Conservation (phyloP, 495 filamentous ascomycete genomes). For the Penicillium longicatenatum region DNA sequence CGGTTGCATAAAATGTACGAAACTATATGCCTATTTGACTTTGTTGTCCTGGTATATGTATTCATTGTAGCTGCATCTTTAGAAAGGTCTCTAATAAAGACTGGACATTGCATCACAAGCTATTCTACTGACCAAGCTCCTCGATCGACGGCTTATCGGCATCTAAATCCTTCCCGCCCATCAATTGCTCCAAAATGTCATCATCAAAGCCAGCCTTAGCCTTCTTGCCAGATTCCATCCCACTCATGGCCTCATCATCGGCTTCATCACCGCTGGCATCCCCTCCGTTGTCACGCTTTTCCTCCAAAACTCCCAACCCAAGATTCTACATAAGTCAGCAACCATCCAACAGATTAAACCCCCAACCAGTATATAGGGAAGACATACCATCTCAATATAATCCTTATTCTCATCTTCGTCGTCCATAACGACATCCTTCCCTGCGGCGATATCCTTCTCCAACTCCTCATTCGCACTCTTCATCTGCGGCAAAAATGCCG, state of each 20-base stretch:
- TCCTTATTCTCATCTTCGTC: slow-evolving; percentile 36
- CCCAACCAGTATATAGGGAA: not conserved
- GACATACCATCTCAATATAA: slow-evolving; percentile 56
- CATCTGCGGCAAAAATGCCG: slow-evolving; percentile 49
- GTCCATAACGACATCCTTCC: slow-evolving; percentile 41
- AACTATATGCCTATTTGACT: slow-evolving; percentile 4
- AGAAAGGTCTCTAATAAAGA: not conserved
- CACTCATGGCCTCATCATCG: slow-evolving; percentile 16
- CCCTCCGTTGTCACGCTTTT: slow-evolving; percentile 36
- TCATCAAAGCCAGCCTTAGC: slow-evolving; percentile 27
- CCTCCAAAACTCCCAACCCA: slow-evolving; percentile 54
- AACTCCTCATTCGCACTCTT: slow-evolving; percentile 51
- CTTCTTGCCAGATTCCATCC: slow-evolving; percentile 5
- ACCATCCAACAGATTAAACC: not conserved
- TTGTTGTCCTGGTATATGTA: not conserved
- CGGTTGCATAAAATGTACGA: slow-evolving; percentile 11
- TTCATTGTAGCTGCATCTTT: not conserved
- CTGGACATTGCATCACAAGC: not conserved
- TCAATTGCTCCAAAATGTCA: slow-evolving; percentile 41
- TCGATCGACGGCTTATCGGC: slow-evolving; percentile 46
- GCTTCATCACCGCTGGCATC: slow-evolving; percentile 21
- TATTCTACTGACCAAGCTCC: slow-evolving; percentile 34
- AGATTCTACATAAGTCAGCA: slow-evolving; percentile 40
- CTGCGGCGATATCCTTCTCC: slow-evolving; percentile 42
- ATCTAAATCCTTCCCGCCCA: slow-evolving; percentile 37